Evolutionary conservation across 1,284 basidiomycete species (phyloP).

Genomic region (Ceratobasidium sp.): DNA sequence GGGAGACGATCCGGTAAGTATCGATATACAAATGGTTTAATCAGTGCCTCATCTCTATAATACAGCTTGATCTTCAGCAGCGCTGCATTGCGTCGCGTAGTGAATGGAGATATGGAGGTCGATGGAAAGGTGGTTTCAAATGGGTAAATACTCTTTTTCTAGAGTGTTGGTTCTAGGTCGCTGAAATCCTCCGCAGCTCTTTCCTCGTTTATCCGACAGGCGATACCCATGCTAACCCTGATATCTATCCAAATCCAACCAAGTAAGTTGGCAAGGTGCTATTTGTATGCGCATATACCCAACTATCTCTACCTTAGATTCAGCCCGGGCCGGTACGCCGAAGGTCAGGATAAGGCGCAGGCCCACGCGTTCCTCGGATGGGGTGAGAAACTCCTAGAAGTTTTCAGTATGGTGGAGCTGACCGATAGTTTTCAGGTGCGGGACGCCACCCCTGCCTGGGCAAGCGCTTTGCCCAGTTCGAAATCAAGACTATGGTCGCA

Average conservation of each 20-base stretch:
- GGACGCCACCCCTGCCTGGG: constrained; percentile 21
- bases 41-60: neutral
- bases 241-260: constrained; percentile 18
- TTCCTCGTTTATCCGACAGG: constrained; percentile 18
- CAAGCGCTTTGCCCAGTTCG: constrained; percentile 21
- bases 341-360: constrained; percentile 21
- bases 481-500: constrained; percentile 18
- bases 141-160: neutral
- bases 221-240: constrained; percentile 15
- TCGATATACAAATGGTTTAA: neutral
- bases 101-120: constrained; percentile 1
- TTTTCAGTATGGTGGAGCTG: neutral
- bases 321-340: constrained; percentile 1
- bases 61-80: neutral
- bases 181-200: neutral
- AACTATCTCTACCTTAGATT: neutral
- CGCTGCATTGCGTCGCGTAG: constrained; percentile 2
- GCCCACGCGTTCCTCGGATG: constrained; percentile 18
- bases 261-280: neutral
- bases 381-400: neutral
- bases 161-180: neutral
- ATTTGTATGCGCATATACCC: neutral
- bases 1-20: constrained; percentile 27
- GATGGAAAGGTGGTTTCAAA: constrained; percentile 4
- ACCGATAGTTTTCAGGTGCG: neutral